A percentile compares a stretch with the other conserved stretches of the same genome.
Conservation (phyloP, 768 basidiomycete species). For the Boletus sp. region DNA sequence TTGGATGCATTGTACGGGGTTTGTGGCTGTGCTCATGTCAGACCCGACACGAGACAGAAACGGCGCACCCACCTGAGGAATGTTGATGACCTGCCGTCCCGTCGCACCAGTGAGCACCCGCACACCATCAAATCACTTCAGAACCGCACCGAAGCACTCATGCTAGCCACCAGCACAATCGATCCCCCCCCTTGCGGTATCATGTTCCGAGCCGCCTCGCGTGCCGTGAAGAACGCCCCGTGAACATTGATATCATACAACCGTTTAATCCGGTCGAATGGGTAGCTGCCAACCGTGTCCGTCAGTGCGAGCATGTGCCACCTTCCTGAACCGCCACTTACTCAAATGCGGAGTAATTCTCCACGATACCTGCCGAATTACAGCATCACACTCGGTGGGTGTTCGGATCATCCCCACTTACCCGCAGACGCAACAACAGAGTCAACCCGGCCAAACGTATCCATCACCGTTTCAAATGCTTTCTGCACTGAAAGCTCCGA, state of each 20-base stretch:
- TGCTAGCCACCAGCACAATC: conserved; percentile 84
- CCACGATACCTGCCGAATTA: conserved; percentile 61
- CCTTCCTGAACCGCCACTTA: conserved; percentile 38
- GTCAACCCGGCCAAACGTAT: conserved; percentile 71
- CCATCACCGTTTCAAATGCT: conserved; percentile 61
- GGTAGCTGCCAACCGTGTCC: conserved; percentile 54
- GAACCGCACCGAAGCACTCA: conserved; percentile 78
- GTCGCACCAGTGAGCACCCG: conserved; percentile 10
- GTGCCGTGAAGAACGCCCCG: conserved; percentile 92
- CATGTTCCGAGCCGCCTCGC: conserved; percentile 92
- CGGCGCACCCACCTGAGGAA: conserved; percentile 63
- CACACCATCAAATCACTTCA: background rate
- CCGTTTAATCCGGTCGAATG: conserved; percentile 76
- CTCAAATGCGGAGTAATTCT: conserved; percentile 87
- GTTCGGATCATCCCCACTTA: conserved; percentile 29
- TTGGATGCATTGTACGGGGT: conserved; percentile 96
- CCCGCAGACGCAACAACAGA: conserved; percentile 88
- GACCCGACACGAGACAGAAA: background rate
- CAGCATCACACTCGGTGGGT: background rate
- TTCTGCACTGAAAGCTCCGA: conserved; percentile 75
- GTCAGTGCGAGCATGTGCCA: conserved; percentile 9
- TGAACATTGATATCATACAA: conserved; percentile 93
- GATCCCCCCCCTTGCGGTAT: conserved; percentile 74
- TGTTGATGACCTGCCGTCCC: conserved; percentile 68
- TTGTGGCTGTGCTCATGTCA: conserved; percentile 54